Evolutionary conservation across 2,329 filamentous ascomycete genomes (phyloP), one percentile per base, ranked within the genome.

Genomic region (Penicillium psychrosexuale): DNA sequence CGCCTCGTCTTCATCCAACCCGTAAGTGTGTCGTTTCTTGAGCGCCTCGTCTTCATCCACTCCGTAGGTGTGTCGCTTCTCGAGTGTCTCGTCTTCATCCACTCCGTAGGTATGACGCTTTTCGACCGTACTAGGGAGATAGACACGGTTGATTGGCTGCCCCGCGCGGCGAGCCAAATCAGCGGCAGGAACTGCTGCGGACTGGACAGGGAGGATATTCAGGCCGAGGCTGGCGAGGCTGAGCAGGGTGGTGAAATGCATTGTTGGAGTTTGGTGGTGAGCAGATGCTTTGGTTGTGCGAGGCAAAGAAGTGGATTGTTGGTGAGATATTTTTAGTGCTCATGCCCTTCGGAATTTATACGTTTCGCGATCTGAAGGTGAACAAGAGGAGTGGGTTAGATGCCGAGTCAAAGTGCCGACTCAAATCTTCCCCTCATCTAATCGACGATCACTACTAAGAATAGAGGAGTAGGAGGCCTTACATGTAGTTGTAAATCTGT

Each of bases 221-320:
- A 48, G 33, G 34, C 46, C 46, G 33, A 48, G 12, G 46, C 46
- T 39, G 22, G 46, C 46, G 13, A 48, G 46, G 46, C 46, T 48
- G 7, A 48, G 46, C 8, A 48, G n/a, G 12, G 34, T 19, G 8
- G 33, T 24, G 34, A 39, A 39, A 39, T 30, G 46, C 46, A 48
- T 48, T 39, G 33, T 47, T 30, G 15, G 34, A 48, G 24, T 48
- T 48, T 37, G 7, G 27, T 8, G 8, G 27, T 31, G 15, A 31
- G 40, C n/a, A 7, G n/a, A 44, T 31, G 27, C 27, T 44, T 44
- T 44, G 22, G 39, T 8, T 42, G 15, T 8, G 27, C 1, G 40
- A 44, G 27, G 15, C n/a, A 3, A 43, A 28, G 24, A 44, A 8
- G n/a, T 31, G 27, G 22, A 4, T 44, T n/a, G 13, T 44, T 44